phyloP scores from a whole-genome alignment of 2,329 filamentous ascomycete species.

The Neurospora sp. region DNA sequence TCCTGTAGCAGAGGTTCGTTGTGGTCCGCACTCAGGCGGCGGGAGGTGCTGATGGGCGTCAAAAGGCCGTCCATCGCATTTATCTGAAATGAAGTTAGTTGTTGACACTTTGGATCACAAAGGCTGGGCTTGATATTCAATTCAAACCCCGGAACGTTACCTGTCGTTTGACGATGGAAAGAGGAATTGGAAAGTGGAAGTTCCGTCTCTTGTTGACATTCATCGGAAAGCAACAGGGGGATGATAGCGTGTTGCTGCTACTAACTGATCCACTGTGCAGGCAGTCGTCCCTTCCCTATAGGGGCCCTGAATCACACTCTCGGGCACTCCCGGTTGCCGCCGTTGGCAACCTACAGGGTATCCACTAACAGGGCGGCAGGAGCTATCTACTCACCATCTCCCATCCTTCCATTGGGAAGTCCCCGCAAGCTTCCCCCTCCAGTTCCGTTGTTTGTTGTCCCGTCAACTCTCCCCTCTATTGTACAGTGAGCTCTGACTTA shows the following conservation, averaged over 20 bases:
- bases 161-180: background rate
- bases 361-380: background rate
- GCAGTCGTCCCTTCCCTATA: background rate
- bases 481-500: background rate
- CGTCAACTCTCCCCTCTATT: background rate
- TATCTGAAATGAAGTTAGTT: background rate
- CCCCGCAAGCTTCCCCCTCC: background rate
- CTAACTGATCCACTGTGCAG: background rate
- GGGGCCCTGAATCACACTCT: background rate
- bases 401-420: background rate
- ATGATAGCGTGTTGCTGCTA: background rate
- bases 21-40: conserved; percentile 32
- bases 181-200: background rate
- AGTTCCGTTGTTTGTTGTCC: background rate
- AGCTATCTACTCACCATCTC: background rate
- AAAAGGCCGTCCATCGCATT: conserved; percentile 44
- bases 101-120: background rate
- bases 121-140: background rate
- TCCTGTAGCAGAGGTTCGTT: conserved; percentile 30
- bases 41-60: conserved; percentile 42
- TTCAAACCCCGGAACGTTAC: background rate
- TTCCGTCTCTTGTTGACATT: background rate
- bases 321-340: background rate
- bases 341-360: background rate
- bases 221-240: background rate